A percentile compares a stretch with the other conserved stretches of the same genome.
These are phyloP conservation scores for Stachybotrys chlorohalonatus DNA, from an alignment of 2,329 filamentous ascomycete genomes.

Conservation along the genomic window DNA sequence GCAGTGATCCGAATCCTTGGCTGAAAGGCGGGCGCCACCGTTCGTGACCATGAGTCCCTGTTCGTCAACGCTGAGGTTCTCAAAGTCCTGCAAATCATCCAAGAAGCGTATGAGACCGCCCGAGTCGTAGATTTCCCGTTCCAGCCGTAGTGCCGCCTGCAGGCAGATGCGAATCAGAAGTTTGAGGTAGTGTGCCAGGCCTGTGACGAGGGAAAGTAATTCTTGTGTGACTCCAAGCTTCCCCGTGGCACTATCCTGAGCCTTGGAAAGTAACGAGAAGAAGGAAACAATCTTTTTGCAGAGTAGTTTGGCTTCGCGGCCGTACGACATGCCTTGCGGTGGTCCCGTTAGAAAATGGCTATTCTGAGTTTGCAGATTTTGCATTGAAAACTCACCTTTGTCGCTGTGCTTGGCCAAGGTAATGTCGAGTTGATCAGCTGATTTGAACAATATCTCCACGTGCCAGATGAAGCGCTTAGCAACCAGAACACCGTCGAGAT, in stretches of 20 bases:
- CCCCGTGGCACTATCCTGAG: constrained; percentile 79
- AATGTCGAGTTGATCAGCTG: constrained; percentile 75
- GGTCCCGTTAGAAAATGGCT: not conserved
- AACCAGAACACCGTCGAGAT: constrained; percentile 88
- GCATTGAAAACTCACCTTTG: constrained; percentile 53
- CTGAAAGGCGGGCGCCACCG: constrained; percentile 57
- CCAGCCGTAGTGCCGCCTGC: constrained; percentile 83
- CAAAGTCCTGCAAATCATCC: constrained; percentile 75
- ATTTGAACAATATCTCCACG: constrained; percentile 84
- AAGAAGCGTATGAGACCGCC: constrained; percentile 77
- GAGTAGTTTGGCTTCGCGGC: constrained; percentile 93
- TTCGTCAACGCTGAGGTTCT: constrained; percentile 64
- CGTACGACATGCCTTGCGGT: constrained; percentile 69
- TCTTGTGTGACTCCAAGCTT: constrained; percentile 96
- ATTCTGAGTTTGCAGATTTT: not conserved
- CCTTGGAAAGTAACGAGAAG: constrained; percentile 89
- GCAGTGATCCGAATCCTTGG: constrained; percentile 79
- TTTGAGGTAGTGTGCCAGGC: constrained; percentile 93
- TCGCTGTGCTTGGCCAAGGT: constrained; percentile 60
- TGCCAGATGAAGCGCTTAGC: constrained; percentile 96
- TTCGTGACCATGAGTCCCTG: constrained; percentile 56
- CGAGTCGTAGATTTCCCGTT: constrained; percentile 68
- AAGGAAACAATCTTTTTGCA: constrained; percentile 99
- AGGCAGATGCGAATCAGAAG: constrained; percentile 94
- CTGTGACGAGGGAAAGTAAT: constrained; percentile 92